Evolutionary conservation across 106 monocot species (phyloP).

Genomic region (Dendrobium officinale): DNA sequence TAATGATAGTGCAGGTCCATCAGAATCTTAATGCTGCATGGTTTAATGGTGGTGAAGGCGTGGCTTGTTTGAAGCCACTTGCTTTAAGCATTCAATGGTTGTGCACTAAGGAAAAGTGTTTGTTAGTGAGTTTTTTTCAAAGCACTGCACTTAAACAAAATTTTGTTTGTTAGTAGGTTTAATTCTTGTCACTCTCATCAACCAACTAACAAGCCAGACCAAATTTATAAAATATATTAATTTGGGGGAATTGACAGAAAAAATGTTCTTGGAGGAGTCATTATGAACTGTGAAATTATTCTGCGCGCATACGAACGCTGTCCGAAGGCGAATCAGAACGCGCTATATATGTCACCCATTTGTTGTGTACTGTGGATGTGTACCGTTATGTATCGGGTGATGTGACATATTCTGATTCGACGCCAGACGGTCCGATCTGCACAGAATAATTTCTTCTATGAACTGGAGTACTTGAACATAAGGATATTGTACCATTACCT

Average conservation of each 20-base stretch:
- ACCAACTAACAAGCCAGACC: not conserved
- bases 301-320: no score
- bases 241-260: not conserved
- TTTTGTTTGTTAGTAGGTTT: conserved; percentile 3
- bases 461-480: not conserved
- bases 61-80: not conserved
- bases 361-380: no score
- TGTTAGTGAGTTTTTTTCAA: not conserved
- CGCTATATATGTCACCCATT: no score
- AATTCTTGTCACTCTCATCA: not conserved
- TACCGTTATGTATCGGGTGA: no score
- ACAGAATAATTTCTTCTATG: not conserved
- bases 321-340: no score
- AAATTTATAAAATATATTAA: not conserved
- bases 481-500: not conserved
- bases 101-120: not conserved
- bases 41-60: not conserved
- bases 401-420: no score
- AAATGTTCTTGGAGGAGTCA: not conserved
- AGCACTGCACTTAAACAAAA: not conserved
- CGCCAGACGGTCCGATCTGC: no score
- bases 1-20: no score
- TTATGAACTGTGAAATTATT: not conserved
- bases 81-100: not conserved
- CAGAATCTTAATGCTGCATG: not conserved